A percentile compares a stretch with the other conserved stretches of the same genome.
Conservation (phyloP, 148 eudicot species). For the Drosera capensis region DNA sequence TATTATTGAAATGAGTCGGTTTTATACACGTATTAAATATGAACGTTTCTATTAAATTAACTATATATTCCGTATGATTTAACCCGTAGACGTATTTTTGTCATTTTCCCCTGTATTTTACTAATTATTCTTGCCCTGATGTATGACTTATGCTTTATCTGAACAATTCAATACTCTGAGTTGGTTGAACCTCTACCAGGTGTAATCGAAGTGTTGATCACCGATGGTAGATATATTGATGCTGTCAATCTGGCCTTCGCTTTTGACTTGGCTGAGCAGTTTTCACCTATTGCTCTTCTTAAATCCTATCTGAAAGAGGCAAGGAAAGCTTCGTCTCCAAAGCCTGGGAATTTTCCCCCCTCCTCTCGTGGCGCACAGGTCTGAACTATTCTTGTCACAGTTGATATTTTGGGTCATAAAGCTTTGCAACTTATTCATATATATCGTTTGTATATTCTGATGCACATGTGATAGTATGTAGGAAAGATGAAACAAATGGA, state of each 20-base stretch:
- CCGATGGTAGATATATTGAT: slow-evolving; percentile 81
- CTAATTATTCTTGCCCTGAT: neutral
- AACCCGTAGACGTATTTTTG: too few species aligned
- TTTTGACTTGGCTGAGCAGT: slow-evolving; percentile 77
- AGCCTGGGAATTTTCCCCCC: slow-evolving; percentile 38
- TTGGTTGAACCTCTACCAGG: slow-evolving; percentile 19
- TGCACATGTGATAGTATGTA: too few species aligned
- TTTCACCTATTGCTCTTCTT: slow-evolving; percentile 63
- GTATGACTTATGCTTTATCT: neutral
- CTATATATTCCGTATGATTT: too few species aligned
- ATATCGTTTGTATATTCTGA: neutral
- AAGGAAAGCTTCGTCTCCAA: slow-evolving; percentile 46
- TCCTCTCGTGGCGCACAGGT: slow-evolving; percentile 63
- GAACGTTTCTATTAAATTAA: too few species aligned
- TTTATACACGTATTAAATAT: too few species aligned
- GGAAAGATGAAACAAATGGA: too few species aligned
- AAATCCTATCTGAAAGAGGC: slow-evolving; percentile 75
- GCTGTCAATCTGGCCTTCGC: slow-evolving; percentile 95
- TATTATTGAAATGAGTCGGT: too few species aligned
- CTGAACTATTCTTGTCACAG: slow-evolving; percentile 3
- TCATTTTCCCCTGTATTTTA: too few species aligned
- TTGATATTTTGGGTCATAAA: neutral
- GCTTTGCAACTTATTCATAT: neutral
- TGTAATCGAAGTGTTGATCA: slow-evolving; percentile 74
- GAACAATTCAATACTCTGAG: neutral